These are phyloP conservation scores for Backusella parvicylindrica DNA, from an alignment of 192 early-diverging fungal genomes.

Conservation along the genomic window DNA sequence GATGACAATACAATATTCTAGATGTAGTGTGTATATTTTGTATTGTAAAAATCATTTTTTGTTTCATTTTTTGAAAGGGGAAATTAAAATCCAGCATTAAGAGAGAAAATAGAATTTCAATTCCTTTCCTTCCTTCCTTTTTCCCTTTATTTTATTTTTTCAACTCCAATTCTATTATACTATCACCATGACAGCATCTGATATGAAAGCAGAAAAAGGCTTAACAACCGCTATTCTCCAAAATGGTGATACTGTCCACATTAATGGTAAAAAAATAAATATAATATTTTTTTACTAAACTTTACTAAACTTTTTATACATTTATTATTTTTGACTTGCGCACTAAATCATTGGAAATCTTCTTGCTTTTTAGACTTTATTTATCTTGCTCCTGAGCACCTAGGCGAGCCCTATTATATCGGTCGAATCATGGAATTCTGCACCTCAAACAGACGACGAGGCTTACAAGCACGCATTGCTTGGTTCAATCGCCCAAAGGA, in stretches of 20 bases:
- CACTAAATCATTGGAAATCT: not conserved
- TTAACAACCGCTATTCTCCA: not conserved
- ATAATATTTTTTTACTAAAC: not conserved
- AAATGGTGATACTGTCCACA: slow-evolving; percentile 12
- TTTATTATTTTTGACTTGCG: not conserved
- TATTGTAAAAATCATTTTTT: not conserved
- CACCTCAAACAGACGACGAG: slow-evolving; percentile 48
- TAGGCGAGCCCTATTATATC: slow-evolving; percentile 74
- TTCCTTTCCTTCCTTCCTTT: not conserved
- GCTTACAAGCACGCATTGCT: slow-evolving; percentile 58
- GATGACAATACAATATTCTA: no score
- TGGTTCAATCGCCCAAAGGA: slow-evolving; percentile 79
- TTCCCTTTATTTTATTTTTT: not conserved
- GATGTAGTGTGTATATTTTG: no score
- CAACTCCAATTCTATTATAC: not conserved
- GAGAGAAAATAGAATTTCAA: not conserved
- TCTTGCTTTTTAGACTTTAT: slow-evolving; percentile 62
- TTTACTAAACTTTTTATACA: not conserved
- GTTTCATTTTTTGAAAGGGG: not conserved
- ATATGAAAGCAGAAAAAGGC: not conserved
- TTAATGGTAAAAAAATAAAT: slow-evolving; percentile 21
- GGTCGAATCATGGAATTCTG: slow-evolving; percentile 80
- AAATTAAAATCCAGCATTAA: not conserved
- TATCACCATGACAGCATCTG: not conserved
- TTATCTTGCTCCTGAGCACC: slow-evolving; percentile 67